Evolutionary conservation across 2,329 filamentous ascomycete species (phyloP), one percentile per base, ranked within the genome.

Genomic region (Neoarthrinium moseri): DNA sequence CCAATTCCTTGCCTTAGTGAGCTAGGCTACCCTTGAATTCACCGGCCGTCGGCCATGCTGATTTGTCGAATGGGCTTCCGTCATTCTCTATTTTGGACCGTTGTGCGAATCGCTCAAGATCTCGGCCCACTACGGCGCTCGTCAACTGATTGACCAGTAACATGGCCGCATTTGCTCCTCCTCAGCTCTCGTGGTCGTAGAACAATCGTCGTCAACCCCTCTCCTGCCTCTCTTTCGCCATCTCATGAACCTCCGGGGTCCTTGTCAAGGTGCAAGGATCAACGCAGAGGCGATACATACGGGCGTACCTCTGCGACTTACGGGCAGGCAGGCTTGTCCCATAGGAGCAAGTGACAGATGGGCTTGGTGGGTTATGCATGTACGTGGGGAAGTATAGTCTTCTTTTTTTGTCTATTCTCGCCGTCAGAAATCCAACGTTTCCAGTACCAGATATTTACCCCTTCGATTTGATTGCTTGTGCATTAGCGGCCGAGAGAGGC

Each of bases 401-500:
- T 45, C 43, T 40, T 43, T 35, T 57, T 51, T 47, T n/a, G 6
- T 27, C 22, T 18, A 18, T 34, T 44, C 30, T 44, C 41, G 41
- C 51, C 49, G 48, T 52, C 43, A 45, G 50, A 55, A 49, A 43
- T 47, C 51, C 45, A 52, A 51, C 57, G 59, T 51, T 55, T 56
- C 50, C 51, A 57, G 55, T 59, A 63, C 61, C 58, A 56, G 59
- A 56, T 63, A 62, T 55, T 35, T 43, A 49, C 46, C 45, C 45
- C 54, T 56, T 63, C 59, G 60, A 63, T 61, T 63, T 57, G 57
- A 58, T 59, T 63, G 58, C 57, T 61, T 52, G 54, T 67, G 65
- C 63, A 66, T 69, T 68, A 68, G 66, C 60, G 60, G 60, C 65
- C 62, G 62, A 60, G 53, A 56, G 54, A 53, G 53, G 53, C 50